Evolutionary conservation across 768 basidiomycete species (phyloP), one percentile per base, ranked within the genome.

Genomic region (Xerocomus potaroensis): DNA sequence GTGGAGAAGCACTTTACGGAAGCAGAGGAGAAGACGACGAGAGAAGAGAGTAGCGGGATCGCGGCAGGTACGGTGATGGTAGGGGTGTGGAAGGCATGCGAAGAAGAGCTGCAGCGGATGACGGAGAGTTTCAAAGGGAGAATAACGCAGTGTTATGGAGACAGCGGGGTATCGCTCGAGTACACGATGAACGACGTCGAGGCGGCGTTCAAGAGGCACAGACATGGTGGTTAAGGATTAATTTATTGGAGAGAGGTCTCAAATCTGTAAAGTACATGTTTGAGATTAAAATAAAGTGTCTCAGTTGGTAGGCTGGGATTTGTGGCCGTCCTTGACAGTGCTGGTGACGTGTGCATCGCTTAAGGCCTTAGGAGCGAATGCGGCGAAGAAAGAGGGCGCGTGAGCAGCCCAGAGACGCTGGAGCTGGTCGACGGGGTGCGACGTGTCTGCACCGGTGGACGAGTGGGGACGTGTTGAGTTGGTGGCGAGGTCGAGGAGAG

Each of bases 1-100:
- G 90, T 98, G 23, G 91, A 95, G 67, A 98, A 98, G 66, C 95
- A 98, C 61, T 97, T 96, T 59, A 84, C 84, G 6, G 90, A 93
- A 57, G 80, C 80, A 1, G 82, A 84, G 9, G 86, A 84, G 51
- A 84, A 80, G 53, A 61, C 77, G 4, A 77, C 77, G 16, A 74
- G 70, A 4, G 80, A 84, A 48, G 69, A 72, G 24, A 68, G 62
- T 16, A 80, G 82, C 45, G 71, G 70, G 50, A 78, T 80, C 48
- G 67, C 76, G 3, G 70, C 79, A 22, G 80, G 80, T 3, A 83
- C 78, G 26, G 82, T 91, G 32, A 70, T 94, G 69, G 79, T 81
- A 21, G 84, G 82, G 4, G 92, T 95, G 3, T 96, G 93, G 93
- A 88, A 80, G 59, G 84, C 90, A 29, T 91, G 91, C 64, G 91